Evolutionary conservation across 176 grass and related monocot genomes (phyloP), one percentile per base, ranked within the genome.

Genomic region (Musa schizocarpa): DNA sequence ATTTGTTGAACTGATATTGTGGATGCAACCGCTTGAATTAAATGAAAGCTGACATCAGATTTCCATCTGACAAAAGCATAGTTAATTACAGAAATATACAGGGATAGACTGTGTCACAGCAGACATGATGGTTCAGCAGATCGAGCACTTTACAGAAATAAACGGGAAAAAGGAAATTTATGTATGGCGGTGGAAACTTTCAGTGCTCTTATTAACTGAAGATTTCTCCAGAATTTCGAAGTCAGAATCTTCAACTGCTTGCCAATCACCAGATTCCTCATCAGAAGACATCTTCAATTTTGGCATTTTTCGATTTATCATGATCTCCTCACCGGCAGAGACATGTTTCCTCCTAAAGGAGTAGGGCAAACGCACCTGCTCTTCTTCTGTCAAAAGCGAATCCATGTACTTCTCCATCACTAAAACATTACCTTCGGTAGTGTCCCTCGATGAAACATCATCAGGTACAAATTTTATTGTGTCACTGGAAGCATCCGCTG

Each of bases 381-480:
- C 21, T 58, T 83, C 74, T 77, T 87, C 86, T 29, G 82, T 78
- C 9, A 99, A 79, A 8, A 99, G 86, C 0, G 91, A 89, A 76
- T 99, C 96, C 88, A 99, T 99, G 79, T 99, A 99, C 59, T 84
- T 90, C 82, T 99, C 96, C 88, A 99, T 79, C 68, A 99, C 84
- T 20, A 91, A 70, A 51, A 89, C 76, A 69, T 83, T 87, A 57
- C 79, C 53, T 49, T 85, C 89, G 74, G 82, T 82, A 21, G 25
- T 80, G 0, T 87, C 85, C 8, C 85, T 87, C 9, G n/a, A 73
- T 13, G 49, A 64, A 63, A 85, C 53, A 50, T 89, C 84, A 76
- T 93, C 87, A 0, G 79, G 80, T 27, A 79, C 89, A 73, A 81
- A 62, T 77, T 75, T 81, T 74, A 77, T 83, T 48, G 80, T 82